Percentiles rank a stretch among this genome's conserved stretches.
phyloP scores from a whole-genome alignment of 176 grass and related monocot genomes.

The Eleusine coracana region DNA sequence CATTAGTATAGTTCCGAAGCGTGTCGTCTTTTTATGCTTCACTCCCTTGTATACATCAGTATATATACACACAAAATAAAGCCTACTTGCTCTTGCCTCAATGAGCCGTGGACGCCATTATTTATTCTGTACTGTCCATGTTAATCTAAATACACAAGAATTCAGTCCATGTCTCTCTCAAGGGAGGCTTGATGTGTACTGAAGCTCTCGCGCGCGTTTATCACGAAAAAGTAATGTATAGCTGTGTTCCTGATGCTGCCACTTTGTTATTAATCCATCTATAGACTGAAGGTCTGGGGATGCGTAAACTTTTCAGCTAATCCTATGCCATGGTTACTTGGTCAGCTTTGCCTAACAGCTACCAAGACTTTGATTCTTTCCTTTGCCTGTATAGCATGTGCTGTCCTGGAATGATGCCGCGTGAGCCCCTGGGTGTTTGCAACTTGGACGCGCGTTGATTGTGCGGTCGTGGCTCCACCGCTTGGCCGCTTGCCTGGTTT shows the following conservation, averaged over 20 bases:
- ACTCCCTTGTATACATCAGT: constrained; percentile 20
- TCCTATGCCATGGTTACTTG: not conserved
- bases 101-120: constrained; percentile 11
- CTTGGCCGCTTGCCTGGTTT: constrained; percentile 23
- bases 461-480: constrained; percentile 9
- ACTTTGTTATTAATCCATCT: constrained; percentile 14
- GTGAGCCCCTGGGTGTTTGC: constrained; percentile 11
- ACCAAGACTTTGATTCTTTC: not conserved
- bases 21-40: not conserved
- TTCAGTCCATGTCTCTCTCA: constrained; percentile 10
- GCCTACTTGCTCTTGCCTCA: constrained; percentile 6
- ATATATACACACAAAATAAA: not conserved
- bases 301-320: not conserved
- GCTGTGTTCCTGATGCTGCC: constrained; percentile 5
- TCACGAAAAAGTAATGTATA: constrained; percentile 34
- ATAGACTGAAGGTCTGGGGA: not conserved
- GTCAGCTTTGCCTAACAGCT: constrained; percentile 30
- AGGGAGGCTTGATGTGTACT: not conserved
- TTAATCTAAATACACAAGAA: constrained; percentile 6
- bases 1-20: not conserved
- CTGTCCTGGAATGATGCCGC: not conserved
- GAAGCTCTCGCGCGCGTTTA: constrained; percentile 7
- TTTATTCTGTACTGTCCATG: not conserved
- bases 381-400: constrained; percentile 21
- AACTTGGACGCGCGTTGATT: constrained; percentile 12